Percentiles rank a stretch among this genome's conserved stretches.
These are phyloP conservation scores for Xylariaceae sp. DNA, from an alignment of 2,329 filamentous ascomycete species.

Conservation along the genomic window DNA sequence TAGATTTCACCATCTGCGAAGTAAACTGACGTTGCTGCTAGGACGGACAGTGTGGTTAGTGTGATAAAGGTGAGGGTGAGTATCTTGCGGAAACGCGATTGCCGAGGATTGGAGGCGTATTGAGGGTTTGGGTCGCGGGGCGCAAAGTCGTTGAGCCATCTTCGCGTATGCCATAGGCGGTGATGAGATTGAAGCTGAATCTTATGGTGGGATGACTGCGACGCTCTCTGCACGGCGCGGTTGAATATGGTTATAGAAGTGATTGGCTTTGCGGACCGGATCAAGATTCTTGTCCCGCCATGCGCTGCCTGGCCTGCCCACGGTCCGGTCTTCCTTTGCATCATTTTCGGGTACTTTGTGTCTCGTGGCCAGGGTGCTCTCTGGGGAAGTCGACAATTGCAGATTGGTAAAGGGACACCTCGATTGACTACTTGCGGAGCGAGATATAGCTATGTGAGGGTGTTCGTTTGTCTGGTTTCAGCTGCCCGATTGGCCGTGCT, in stretches of 20 bases:
- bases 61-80: background rate
- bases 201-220: background rate
- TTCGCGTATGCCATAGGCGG: background rate
- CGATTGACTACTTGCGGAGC: too few species aligned
- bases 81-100: background rate
- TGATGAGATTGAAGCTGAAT: background rate
- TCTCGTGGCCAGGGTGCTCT: too few species aligned
- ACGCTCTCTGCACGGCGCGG: background rate
- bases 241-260: background rate
- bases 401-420: too few species aligned
- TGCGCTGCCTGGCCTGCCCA: background rate
- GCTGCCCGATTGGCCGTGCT: too few species aligned
- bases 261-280: background rate
- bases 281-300: background rate
- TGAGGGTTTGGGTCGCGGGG: background rate
- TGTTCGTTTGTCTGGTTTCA: too few species aligned
- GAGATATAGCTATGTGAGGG: too few species aligned
- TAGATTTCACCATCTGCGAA: background rate
- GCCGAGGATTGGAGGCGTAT: background rate
- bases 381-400: too few species aligned
- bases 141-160: background rate
- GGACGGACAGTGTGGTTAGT: too few species aligned
- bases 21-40: background rate
- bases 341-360: too few species aligned
- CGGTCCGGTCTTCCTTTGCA: background rate